These are phyloP conservation scores for Parachlorella kessleri DNA, from an alignment of 139 green algal species.

Conservation along the genomic window DNA sequence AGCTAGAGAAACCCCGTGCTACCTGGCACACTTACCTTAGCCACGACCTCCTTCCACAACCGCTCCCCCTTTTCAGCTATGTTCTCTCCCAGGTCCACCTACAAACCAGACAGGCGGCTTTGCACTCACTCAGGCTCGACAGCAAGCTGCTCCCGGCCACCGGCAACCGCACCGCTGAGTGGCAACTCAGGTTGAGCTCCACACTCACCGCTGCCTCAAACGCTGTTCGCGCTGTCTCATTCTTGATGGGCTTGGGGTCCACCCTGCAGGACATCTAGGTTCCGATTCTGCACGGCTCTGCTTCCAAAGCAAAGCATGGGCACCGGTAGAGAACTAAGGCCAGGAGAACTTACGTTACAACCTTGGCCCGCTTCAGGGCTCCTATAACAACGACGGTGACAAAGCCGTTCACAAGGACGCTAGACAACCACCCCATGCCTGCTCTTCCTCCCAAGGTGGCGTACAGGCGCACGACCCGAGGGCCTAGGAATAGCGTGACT, in stretches of 20 bases:
- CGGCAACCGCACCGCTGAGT: too few relatives aligned
- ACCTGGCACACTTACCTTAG: too few relatives aligned
- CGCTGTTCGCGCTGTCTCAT: constrained; percentile 9
- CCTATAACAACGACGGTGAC: constrained; percentile 37
- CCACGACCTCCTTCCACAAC: neutral
- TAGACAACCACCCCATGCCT: constrained; percentile 27
- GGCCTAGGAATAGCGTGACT: neutral
- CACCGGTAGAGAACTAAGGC: neutral
- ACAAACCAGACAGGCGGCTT: too few relatives aligned
- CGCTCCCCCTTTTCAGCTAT: neutral
- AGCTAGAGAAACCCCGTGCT: too few relatives aligned
- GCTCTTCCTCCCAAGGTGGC: neutral
- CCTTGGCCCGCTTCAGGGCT: constrained; percentile 38
- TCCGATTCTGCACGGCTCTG: too few relatives aligned
- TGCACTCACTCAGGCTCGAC: too few relatives aligned
- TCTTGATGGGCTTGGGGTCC: constrained; percentile 28
- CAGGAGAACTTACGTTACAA: constrained; percentile 29
- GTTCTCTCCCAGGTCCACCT: neutral
- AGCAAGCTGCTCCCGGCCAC: too few relatives aligned
- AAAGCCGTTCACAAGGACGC: constrained; percentile 18
- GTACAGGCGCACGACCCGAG: neutral
- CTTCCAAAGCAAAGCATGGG: neutral
- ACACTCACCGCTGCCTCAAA: constrained; percentile 11
- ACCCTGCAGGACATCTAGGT: constrained; percentile 33
- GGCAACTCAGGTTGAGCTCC: too few relatives aligned